These are phyloP conservation scores for Nicotiana knightiana DNA, from an alignment of 257 asterid species.

Conservation along the genomic window DNA sequence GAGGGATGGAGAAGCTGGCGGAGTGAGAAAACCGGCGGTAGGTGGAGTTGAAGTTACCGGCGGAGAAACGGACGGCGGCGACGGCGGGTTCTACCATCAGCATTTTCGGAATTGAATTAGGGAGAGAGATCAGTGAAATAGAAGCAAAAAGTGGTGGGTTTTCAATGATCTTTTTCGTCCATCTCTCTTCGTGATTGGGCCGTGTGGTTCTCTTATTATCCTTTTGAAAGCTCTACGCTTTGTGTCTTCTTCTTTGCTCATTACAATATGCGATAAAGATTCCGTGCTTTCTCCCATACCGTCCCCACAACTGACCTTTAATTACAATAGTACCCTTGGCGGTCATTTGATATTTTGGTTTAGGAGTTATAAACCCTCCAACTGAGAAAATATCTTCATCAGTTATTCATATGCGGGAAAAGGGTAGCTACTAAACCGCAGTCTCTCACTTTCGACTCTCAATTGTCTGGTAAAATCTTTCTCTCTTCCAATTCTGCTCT, in stretches of 20 bases:
- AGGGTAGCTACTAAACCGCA: background rate
- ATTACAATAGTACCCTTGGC: background rate
- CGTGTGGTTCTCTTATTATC: conserved; percentile 24
- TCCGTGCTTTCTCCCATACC: background rate
- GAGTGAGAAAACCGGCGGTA: conserved; percentile 39
- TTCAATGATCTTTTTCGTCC: conserved; percentile 2
- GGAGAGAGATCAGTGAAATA: background rate
- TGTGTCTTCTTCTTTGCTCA: conserved; percentile 4
- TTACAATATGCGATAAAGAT: conserved; percentile 3
- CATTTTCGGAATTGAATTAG: conserved; percentile 30
- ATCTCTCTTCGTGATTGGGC: conserved; percentile 16
- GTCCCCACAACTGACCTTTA: background rate
- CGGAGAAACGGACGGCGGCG: conserved; percentile 42
- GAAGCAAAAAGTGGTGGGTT: background rate
- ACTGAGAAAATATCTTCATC: background rate
- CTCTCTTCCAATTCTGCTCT: background rate
- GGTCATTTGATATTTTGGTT: background rate
- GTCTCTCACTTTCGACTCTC: background rate
- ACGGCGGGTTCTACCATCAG: conserved; percentile 61
- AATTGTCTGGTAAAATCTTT: background rate
- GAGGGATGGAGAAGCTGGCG: conserved; percentile 33
- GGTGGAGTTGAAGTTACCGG: conserved; percentile 35
- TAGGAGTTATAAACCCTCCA: background rate
- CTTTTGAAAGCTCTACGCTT: conserved; percentile 7
- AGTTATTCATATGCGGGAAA: background rate